Conservation (phyloP, 305 asterid genomes). For the Rubia tinctorum region DNA sequence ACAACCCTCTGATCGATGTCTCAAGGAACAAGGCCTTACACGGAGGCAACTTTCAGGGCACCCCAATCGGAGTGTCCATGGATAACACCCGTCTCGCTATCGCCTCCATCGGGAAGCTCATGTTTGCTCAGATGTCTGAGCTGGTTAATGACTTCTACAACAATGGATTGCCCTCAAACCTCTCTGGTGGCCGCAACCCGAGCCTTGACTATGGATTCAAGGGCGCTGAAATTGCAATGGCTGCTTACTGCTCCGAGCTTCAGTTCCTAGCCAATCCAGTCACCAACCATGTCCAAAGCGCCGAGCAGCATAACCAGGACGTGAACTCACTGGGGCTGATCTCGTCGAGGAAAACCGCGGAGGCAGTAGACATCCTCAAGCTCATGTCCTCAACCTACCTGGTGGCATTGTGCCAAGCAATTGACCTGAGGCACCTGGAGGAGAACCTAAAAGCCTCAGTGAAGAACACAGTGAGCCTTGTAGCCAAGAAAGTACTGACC, state of each 20-base stretch:
- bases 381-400: constrained; percentile 65
- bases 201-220: constrained; percentile 73
- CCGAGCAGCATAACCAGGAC: constrained; percentile 74
- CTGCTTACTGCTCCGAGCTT: constrained; percentile 60
- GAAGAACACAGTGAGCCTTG: constrained; percentile 44
- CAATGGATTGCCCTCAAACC: constrained; percentile 62
- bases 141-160: constrained; percentile 64
- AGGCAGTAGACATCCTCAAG: constrained; percentile 57
- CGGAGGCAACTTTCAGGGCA: constrained; percentile 78
- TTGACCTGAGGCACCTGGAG: constrained; percentile 58
- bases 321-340: constrained; percentile 70
- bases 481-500: constrained; percentile 41
- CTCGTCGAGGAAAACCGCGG: constrained; percentile 55
- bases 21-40: constrained; percentile 61
- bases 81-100: constrained; percentile 60
- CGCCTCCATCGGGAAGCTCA: constrained; percentile 60
- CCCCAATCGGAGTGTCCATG: constrained; percentile 79
- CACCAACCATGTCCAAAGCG: constrained; percentile 67
- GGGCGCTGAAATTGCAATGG: constrained; percentile 69
- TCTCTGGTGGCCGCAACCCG: constrained; percentile 57
- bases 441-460: constrained; percentile 51
- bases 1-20: constrained; percentile 62
- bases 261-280: constrained; percentile 69
- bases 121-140: constrained; percentile 65
- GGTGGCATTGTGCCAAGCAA: constrained; percentile 64